A percentile compares a stretch with the other conserved stretches of the same genome.
Conservation (phyloP, 129 eudicot genomes). For the Saussurea involucrata region DNA sequence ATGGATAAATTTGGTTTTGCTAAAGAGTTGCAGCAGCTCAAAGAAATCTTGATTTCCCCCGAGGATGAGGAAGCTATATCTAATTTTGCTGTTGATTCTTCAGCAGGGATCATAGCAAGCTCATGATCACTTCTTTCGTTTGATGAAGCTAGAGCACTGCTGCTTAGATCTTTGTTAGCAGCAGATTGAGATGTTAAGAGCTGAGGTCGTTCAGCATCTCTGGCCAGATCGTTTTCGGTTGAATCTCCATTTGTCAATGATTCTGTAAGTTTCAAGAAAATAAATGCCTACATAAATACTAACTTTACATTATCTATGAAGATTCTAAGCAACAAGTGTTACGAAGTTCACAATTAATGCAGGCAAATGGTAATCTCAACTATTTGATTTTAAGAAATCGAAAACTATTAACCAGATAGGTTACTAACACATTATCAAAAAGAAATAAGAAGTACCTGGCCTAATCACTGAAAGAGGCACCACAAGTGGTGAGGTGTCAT, state of each 20-base stretch:
- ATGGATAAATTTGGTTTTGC: conserved; percentile 29
- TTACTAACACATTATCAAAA: background rate
- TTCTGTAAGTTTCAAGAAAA: conserved; percentile 36
- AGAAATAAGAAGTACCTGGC: conserved; percentile 36
- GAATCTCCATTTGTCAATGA: conserved; percentile 26
- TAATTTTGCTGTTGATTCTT: conserved; percentile 30
- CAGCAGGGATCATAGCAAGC: conserved; percentile 17
- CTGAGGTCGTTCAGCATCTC: conserved; percentile 18
- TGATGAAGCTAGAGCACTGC: conserved; percentile 22
- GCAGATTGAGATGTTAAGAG: conserved; percentile 13
- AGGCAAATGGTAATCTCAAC: background rate
- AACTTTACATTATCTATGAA: background rate
- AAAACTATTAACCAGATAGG: background rate
- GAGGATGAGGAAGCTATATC: conserved; percentile 62
- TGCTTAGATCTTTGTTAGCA: conserved; percentile 11
- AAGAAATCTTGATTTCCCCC: conserved; percentile 70
- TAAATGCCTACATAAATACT: conserved; percentile 1
- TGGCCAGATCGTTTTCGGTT: conserved; percentile 8
- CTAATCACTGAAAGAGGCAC: conserved; percentile 41
- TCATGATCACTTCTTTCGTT: conserved; percentile 22
- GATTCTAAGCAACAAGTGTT: background rate
- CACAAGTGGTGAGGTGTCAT: conserved; percentile 35
- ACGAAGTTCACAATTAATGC: background rate
- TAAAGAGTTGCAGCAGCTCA: conserved; percentile 46
- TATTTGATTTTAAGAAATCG: background rate